These are phyloP conservation scores for Zasmidium angulare DNA, from an alignment of 2,329 filamentous ascomycete genomes.

Conservation along the genomic window DNA sequence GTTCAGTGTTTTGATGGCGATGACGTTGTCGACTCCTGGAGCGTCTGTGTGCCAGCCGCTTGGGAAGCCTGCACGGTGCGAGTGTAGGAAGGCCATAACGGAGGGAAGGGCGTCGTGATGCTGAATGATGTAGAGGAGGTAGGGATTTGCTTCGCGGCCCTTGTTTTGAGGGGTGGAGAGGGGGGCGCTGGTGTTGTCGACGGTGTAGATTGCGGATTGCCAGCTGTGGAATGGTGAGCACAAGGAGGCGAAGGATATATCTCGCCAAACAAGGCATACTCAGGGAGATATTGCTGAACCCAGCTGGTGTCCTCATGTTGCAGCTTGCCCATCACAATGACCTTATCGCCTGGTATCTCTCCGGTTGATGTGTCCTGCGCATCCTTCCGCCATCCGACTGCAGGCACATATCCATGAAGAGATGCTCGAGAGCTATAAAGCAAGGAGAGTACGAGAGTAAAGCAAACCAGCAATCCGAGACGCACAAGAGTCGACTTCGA, in stretches of 20 bases:
- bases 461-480: too few relatives aligned
- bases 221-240: background rate
- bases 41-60: slow-evolving; percentile 16
- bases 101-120: slow-evolving; percentile 60
- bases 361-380: too few relatives aligned
- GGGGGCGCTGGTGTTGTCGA: slow-evolving; percentile 32
- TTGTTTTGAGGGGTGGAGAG: slow-evolving; percentile 56
- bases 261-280: too few relatives aligned
- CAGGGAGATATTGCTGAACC: background rate
- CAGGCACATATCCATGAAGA: too few relatives aligned
- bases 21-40: slow-evolving; percentile 11
- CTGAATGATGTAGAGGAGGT: slow-evolving; percentile 61
- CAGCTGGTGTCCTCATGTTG: background rate
- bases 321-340: background rate
- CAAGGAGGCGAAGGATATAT: background rate
- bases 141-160: slow-evolving; percentile 63
- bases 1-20: slow-evolving; percentile 17
- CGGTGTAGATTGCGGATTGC: background rate
- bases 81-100: slow-evolving; percentile 61
- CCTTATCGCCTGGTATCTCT: background rate
- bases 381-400: too few relatives aligned
- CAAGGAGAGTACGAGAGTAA: too few relatives aligned
- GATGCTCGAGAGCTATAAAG: too few relatives aligned
- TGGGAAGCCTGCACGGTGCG: slow-evolving; percentile 25
- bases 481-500: too few relatives aligned